Evolutionary conservation across 148 eudicot species (phyloP), one percentile per base, ranked within the genome.

Genomic region (Polygonum aviculare): DNA sequence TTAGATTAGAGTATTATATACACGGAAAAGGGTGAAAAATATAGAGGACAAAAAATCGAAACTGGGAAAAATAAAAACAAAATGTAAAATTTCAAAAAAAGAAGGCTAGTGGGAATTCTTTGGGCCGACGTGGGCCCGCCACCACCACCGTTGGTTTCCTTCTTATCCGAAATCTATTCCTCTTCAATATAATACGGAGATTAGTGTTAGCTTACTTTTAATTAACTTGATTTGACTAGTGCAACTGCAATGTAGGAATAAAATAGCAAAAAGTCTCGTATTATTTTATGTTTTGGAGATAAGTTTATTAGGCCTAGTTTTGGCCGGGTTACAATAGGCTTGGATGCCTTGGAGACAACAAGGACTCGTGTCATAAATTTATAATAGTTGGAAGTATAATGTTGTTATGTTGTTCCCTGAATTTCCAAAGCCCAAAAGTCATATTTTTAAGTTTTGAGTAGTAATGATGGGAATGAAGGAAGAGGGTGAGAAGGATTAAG

Each of bases 81-180:
- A 26, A 1, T 22, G 63, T 57, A 12, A 21, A 12, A 60, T 22
- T 22, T 60, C 67, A 60, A 60, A 48, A 47, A 11, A 12, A 48
- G 50, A 48, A 48, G 22, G 60, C 60, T 54, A 54, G 60, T 54
- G 60, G 60, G 22, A 54, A 18, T 54, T 48, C 15, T 48, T 48
- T 48, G 50, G 50, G 11, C 9, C 12, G 57, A 5, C 19, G 57
- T 0, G 57, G 57, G 21, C 19, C 57, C 60, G 19, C 26, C 60
- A 54, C 22, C 67, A 26, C 67, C 67, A 60, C 38, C 33, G n/a
- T 19, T 4, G 60, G 16, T 22, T 36, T 26, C 19, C 35, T 12
- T 10, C 67, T 60, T 60, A 60, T 60, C 67, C 67, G 26, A 60
- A 60, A 12, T 60, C 67, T 60, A 12, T 60, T 22, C 67, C 65